phyloP scores from a whole-genome alignment of 1,284 basidiomycete species.

The Ustilago loliicola region DNA sequence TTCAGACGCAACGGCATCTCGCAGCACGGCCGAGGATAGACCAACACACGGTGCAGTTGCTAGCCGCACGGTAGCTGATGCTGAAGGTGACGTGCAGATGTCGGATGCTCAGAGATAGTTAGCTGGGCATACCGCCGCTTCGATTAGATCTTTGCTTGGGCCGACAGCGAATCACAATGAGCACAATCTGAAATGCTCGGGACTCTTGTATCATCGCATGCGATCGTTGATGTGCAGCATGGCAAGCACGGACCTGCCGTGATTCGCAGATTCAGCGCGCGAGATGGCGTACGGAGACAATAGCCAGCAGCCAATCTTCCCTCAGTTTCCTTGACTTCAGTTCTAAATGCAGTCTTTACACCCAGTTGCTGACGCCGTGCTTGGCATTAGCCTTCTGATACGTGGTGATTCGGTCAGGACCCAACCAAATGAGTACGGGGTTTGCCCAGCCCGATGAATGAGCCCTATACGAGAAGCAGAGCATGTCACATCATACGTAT shows the following conservation, averaged over 20 bases:
- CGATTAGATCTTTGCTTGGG: not conserved
- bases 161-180: not conserved
- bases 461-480: not conserved
- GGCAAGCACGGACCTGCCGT: not conserved
- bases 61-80: conserved; percentile 11
- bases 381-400: not conserved
- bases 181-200: not conserved
- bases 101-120: conserved; percentile 19
- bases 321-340: not conserved
- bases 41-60: conserved; percentile 1
- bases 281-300: not conserved
- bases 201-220: not conserved
- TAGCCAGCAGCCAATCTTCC: not conserved
- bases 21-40: not conserved
- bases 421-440: not conserved
- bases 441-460: not conserved
- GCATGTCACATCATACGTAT: not conserved
- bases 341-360: not conserved
- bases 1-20: not conserved
- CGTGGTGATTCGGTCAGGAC: not conserved
- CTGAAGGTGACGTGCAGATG: conserved; percentile 47
- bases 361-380: not conserved
- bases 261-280: not conserved
- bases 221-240: not conserved
- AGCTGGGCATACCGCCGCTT: not conserved